phyloP scores from a whole-genome alignment of 140 eudicot genomes.

The Artemisia princeps region DNA sequence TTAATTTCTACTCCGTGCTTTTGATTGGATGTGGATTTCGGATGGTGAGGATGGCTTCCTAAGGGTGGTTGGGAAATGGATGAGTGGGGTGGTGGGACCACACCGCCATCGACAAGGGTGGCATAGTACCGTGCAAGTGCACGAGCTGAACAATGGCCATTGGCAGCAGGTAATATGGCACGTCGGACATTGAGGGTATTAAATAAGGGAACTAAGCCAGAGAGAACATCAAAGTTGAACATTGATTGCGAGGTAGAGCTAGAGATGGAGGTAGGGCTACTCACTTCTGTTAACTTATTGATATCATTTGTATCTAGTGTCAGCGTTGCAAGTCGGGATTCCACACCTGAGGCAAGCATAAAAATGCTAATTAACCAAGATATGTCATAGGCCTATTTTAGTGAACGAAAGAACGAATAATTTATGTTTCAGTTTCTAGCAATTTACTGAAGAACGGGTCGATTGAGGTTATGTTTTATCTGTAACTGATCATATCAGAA shows the following conservation, averaged over 20 bases:
- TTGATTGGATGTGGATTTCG: conserved; percentile 40
- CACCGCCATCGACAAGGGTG: conserved; percentile 60
- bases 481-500: too few species aligned
- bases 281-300: conserved; percentile 33
- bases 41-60: conserved; percentile 74
- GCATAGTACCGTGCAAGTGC: conserved; percentile 95
- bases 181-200: conserved; percentile 69
- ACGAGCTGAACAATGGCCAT: conserved; percentile 92
- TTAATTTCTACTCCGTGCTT: conserved; percentile 23
- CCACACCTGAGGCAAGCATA: conserved; percentile 53
- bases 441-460: background rate
- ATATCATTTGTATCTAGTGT: conserved; percentile 64
- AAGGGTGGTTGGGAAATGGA: conserved; percentile 57
- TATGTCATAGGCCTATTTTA: background rate
- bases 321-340: conserved; percentile 87
- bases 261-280: conserved; percentile 31
- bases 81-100: conserved; percentile 62
- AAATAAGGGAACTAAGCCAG: conserved; percentile 62
- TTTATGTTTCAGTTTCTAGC: background rate
- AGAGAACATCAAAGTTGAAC: conserved; percentile 49
- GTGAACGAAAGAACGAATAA: background rate
- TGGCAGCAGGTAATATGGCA: conserved; percentile 85
- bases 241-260: conserved; percentile 27
- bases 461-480: too few species aligned
- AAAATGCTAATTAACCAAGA: background rate